These are phyloP conservation scores for Gyromitra esculenta DNA, from an alignment of 2,329 filamentous ascomycete species.

Conservation along the genomic window DNA sequence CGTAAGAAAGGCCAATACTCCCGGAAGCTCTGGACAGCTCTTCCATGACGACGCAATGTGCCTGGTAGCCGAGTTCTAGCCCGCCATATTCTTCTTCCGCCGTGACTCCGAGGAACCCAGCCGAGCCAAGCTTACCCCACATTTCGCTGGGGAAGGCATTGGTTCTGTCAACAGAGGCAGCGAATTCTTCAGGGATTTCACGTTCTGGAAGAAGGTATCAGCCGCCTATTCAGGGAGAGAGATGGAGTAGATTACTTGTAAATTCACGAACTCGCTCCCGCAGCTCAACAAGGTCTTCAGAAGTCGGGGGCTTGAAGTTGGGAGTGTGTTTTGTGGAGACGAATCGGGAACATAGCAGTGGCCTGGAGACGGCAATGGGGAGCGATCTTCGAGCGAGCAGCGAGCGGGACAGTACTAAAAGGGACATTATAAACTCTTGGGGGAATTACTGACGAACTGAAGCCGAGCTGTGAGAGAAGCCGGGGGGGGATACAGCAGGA, in stretches of 20 bases:
- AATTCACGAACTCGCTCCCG: slow-evolving; percentile 90
- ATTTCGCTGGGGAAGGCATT: slow-evolving; percentile 91
- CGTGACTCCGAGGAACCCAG: slow-evolving; percentile 90
- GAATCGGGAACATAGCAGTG: slow-evolving; percentile 60
- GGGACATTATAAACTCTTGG: slow-evolving; percentile 34
- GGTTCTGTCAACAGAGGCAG: slow-evolving; percentile 79
- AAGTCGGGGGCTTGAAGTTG: slow-evolving; percentile 74
- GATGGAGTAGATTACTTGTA: slow-evolving; percentile 63
- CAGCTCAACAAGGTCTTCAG: slow-evolving; percentile 79
- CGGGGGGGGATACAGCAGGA: background rate
- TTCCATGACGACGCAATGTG: slow-evolving; percentile 94
- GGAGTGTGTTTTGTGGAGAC: slow-evolving; percentile 74
- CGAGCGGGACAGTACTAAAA: slow-evolving; percentile 59
- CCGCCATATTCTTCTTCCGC: slow-evolving; percentile 93
- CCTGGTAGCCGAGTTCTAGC: slow-evolving; percentile 91
- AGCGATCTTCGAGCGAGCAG: slow-evolving; percentile 55
- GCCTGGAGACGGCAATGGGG: slow-evolving; percentile 34
- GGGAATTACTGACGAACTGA: background rate
- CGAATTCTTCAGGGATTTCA: slow-evolving; percentile 85
- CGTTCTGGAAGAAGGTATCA: slow-evolving; percentile 65
- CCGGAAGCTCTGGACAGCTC: slow-evolving; percentile 88
- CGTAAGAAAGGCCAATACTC: slow-evolving; percentile 88
- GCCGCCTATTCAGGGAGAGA: background rate
- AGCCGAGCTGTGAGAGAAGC: background rate
- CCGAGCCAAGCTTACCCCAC: slow-evolving; percentile 93